phyloP scores from a whole-genome alignment of 2,329 filamentous ascomycete genomes.

The Fusarium proliferatum region DNA sequence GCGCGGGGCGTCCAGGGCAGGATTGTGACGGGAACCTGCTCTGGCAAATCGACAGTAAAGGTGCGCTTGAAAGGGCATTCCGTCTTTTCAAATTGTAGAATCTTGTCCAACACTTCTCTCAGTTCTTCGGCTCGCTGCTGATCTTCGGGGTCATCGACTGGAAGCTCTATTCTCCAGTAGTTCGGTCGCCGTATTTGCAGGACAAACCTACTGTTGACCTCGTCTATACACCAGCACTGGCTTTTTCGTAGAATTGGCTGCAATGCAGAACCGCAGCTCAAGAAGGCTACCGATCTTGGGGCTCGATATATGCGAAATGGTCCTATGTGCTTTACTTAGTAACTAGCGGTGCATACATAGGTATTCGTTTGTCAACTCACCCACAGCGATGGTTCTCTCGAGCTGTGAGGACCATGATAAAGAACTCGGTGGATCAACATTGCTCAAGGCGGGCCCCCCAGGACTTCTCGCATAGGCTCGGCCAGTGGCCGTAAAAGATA shows the following conservation, averaged over 20 bases:
- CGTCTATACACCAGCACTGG: constrained; percentile 94
- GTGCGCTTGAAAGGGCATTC: constrained; percentile 84
- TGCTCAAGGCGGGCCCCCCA: constrained; percentile 43
- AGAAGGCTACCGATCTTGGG: constrained; percentile 85
- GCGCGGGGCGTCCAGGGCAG: constrained; percentile 72
- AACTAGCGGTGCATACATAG: neutral
- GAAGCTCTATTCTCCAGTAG: constrained; percentile 92
- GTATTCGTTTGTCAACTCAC: constrained; percentile 55
- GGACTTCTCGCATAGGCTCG: constrained; percentile 48
- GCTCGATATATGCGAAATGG: constrained; percentile 86
- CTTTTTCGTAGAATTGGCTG: constrained; percentile 90
- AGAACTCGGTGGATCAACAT: constrained; percentile 67
- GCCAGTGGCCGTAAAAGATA: constrained; percentile 60
- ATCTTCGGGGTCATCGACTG: constrained; percentile 62
- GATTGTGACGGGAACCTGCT: constrained; percentile 73
- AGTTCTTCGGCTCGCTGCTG: constrained; percentile 72
- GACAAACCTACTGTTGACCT: constrained; percentile 83
- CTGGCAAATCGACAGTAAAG: constrained; percentile 80
- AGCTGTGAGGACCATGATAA: constrained; percentile 80
- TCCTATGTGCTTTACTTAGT: constrained; percentile 57
- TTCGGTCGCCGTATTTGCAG: constrained; percentile 83
- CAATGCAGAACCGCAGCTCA: constrained; percentile 85
- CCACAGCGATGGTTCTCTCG: constrained; percentile 83
- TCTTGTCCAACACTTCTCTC: constrained; percentile 74
- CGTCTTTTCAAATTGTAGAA: constrained; percentile 88